Conservation (phyloP, 1,284 basidiomycete genomes). For the Ustilago shanxiensis region DNA sequence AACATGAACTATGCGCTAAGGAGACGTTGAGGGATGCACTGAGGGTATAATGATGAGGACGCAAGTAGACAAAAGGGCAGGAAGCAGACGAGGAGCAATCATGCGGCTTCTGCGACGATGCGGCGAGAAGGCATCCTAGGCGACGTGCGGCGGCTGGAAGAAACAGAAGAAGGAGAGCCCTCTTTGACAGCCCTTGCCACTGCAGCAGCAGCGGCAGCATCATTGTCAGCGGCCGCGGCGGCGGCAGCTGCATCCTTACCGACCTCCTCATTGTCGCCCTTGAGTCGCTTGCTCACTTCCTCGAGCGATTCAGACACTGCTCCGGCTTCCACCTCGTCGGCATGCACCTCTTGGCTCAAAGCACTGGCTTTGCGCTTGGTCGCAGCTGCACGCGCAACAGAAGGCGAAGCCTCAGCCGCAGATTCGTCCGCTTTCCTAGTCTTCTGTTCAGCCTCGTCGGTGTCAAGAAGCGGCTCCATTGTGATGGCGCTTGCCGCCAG, state of each 20-base stretch:
- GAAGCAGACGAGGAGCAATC: neutral
- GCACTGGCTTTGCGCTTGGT: conserved; percentile 53
- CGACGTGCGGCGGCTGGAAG: conserved; percentile 47
- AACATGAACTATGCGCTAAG: neutral
- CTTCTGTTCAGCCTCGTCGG: conserved; percentile 30
- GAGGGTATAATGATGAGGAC: conserved; percentile 11
- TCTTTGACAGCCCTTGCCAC: conserved; percentile 25
- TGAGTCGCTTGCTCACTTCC: conserved; percentile 37
- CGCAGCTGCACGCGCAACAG: conserved; percentile 1
- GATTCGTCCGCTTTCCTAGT: neutral
- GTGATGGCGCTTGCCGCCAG: conserved; percentile 53
- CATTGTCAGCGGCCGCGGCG: too few species aligned
- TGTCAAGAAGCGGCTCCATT: conserved; percentile 49
- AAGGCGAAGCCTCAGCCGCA: conserved; percentile 15
- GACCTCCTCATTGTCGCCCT: conserved; percentile 9
- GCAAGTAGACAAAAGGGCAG: neutral
- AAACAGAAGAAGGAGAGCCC: conserved; percentile 32
- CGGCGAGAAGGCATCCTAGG: conserved; percentile 43
- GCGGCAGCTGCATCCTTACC: conserved; percentile 6
- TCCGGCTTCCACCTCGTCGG: conserved; percentile 10
- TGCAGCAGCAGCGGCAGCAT: conserved; percentile 1
- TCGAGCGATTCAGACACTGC: conserved; percentile 13
- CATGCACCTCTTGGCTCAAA: conserved; percentile 43
- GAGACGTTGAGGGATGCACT: neutral
- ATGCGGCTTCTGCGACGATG: conserved; percentile 27